Evolutionary conservation across 495 filamentous ascomycete species (phyloP).

Genomic region (Choiromyces venosus): DNA sequence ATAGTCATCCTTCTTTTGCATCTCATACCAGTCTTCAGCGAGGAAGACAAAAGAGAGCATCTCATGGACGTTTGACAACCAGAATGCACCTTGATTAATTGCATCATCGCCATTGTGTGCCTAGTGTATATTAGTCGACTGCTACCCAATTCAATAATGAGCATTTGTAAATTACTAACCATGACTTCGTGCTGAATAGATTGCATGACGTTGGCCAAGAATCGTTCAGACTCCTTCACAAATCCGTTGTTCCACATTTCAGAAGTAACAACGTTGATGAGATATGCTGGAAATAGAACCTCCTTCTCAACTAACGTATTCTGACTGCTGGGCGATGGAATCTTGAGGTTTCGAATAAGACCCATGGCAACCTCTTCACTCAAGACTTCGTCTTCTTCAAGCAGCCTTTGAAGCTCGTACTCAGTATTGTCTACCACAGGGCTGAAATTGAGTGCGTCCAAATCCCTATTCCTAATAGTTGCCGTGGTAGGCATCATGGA

Average conservation of each 20-base stretch:
- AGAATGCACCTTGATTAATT: constrained; percentile 95
- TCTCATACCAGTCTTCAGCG: constrained; percentile 98
- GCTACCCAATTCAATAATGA: background rate
- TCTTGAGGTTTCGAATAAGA: constrained; percentile 91
- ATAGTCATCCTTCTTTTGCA: constrained; percentile 98
- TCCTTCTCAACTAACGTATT: constrained; percentile 95
- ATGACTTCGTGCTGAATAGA: constrained; percentile 98
- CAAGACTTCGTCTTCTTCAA: constrained; percentile 89
- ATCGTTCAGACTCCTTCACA: constrained; percentile 98
- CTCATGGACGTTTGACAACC: constrained; percentile 98
- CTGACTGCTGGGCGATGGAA: constrained; percentile 73
- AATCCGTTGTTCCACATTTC: constrained; percentile 99
- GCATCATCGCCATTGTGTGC: constrained; percentile 95
- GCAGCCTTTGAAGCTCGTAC: constrained; percentile 82
- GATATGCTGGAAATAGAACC: constrained; percentile 93
- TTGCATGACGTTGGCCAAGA: constrained; percentile 99
- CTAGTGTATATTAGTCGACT: constrained; percentile 21
- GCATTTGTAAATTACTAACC: constrained; percentile 40
- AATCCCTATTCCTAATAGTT: constrained; percentile 29
- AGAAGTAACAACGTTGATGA: constrained; percentile 97
- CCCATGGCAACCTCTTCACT: constrained; percentile 96
- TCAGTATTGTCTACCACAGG: constrained; percentile 84
- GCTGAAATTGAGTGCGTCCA: constrained; percentile 49
- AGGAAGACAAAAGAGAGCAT: constrained; percentile 99
- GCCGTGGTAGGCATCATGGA: constrained; percentile 79